Conservation (phyloP, 164 flowering plant genomes). For the Sedum album region DNA sequence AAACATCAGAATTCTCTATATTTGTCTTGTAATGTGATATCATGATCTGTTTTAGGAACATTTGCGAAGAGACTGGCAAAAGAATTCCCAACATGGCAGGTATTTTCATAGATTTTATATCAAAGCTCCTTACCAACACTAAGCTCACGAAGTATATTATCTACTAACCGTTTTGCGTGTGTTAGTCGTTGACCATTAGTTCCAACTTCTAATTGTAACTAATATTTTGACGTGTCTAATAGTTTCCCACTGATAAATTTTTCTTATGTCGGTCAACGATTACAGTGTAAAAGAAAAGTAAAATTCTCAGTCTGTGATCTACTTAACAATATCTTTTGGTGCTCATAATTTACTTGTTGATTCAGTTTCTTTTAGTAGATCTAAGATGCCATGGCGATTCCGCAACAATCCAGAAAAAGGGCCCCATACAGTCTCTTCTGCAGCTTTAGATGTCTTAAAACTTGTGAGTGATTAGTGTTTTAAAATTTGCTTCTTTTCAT, state of each 20-base stretch:
- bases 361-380: slow-evolving; percentile 90
- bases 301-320: not conserved
- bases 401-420: slow-evolving; percentile 49
- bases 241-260: not conserved
- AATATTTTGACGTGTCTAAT: not conserved
- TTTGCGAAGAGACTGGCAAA: slow-evolving; percentile 86
- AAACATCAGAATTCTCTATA: not conserved
- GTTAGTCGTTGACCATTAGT: not conserved
- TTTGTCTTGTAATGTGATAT: not conserved
- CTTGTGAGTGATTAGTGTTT: slow-evolving; percentile 41
- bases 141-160: not conserved
- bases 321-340: not conserved
- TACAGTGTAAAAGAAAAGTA: not conserved
- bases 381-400: slow-evolving; percentile 98
- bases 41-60: slow-evolving; percentile 39
- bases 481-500: not conserved
- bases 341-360: slow-evolving; percentile 7
- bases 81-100: slow-evolving; percentile 96
- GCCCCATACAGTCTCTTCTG: slow-evolving; percentile 83
- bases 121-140: no score
- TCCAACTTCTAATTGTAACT: not conserved
- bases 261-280: not conserved
- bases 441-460: slow-evolving; percentile 87
- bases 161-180: not conserved
- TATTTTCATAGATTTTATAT: slow-evolving; percentile 15